Base-by-base conservation (phyloP, 2,329 filamentous ascomycete species). In the Sclerotiophoma versabilis region DNA sequence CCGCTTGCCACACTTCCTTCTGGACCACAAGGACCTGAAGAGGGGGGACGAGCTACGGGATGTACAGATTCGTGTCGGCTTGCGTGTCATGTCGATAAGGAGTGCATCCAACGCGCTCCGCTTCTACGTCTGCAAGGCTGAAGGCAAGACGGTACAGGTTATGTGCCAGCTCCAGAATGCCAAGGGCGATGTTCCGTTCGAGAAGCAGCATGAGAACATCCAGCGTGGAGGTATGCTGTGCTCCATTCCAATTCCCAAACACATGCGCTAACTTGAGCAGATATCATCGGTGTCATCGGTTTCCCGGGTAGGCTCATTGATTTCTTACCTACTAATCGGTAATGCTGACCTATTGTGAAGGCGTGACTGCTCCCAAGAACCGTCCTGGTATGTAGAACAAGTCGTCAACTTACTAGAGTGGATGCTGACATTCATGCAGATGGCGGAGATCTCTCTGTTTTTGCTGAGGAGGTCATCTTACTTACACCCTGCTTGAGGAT, bases 401-500 rank as follows among this genome's bases (percentile, higher is more conserved):
- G n/a, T n/a, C n/a, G n/a, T n/a, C n/a, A n/a, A n/a, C n/a, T n/a
- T n/a, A n/a, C n/a, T n/a, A n/a, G n/a, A n/a, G n/a, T n/a, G n/a
- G n/a, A n/a, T n/a, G n/a, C n/a, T n/a, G n/a, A n/a, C n/a, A n/a
- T n/a, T n/a, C n/a, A n/a, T n/a, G n/a, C n/a, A n/a, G 48, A 51
- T 12, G 48, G 48, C 25, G 95, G 95, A 61, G 93, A 99, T 79
- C 84, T 99, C 45, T 96, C 92, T 34, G 92, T 99, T 75, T 96
- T 96, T 71, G 95, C 95, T 1, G 87, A 85, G 45, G 89, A 97
- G 77, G 84, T 99, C 61, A 81, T 89, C 34, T 87, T 98, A 38
- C 83, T 99, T 57, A 89, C 93, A 0, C 95, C 95, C 8, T 98
- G 93, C 77, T 79, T 99, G 71, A 93, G 96, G 77, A 88, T 91